Base-by-base conservation (phyloP, 331 rosid genomes). In the Saraca asoca region DNA sequence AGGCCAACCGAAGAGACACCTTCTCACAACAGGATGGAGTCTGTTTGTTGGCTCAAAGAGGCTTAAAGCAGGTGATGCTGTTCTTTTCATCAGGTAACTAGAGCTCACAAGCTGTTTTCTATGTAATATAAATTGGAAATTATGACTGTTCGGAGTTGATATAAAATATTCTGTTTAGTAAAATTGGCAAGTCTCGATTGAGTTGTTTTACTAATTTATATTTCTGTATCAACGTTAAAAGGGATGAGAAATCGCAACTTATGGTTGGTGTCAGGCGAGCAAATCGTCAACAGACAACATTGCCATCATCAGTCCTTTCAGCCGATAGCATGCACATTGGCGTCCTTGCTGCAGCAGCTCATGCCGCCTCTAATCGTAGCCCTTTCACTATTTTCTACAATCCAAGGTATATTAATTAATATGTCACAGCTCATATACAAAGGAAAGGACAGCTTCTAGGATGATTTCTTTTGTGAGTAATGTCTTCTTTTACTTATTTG, bases 261-360 rank as follows among this genome's bases (percentile, higher is more conserved):
- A 71, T 94, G 67, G 91, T 94, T 44, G 97, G 97, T 8, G 77
- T 94, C n/a, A 80, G 99, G 83, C 90, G 97, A 11, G 96, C 88
- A 34, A 94, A 86, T 71, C 95, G 99, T 20, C 99, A 94, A 70
- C 99, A 88, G 70, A 82, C 96, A 46, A 82, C 91, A 0, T 70
- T 94, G 71, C 96, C 99, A 17, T 94, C 99, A 16, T 94, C 99
- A 5, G 97, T 94, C 35, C 83, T 94, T 5, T 90, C 97, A 45
- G 96, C 99, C 3, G 99, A 94, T 78, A 94, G 99, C 78, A 94
- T 94, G 99, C 99, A 94, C 80, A 94, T 94, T n/a, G 99, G 99
- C n/a, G 93, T 94, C 58, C 99, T 94, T 71, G 99, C 99, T 58
- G 99, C 96, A 10, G 99, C 99, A 8, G 99, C 99, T 70, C 96